phyloP scores from a whole-genome alignment of 1,139 yeast genomes.

The Yamadazyma blattariae region DNA sequence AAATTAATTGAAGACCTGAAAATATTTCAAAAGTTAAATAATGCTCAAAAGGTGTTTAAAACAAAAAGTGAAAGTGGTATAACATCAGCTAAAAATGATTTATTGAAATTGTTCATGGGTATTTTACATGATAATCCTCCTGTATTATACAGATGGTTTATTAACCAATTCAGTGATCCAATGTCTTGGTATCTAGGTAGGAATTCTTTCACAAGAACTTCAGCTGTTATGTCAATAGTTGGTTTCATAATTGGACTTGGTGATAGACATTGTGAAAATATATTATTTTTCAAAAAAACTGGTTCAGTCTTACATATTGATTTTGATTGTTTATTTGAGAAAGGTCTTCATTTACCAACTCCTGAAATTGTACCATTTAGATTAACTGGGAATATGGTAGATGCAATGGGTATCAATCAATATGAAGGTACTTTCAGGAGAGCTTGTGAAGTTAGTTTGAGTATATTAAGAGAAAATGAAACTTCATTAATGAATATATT shows the following conservation, averaged over 20 bases:
- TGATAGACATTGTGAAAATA: constrained; percentile 93
- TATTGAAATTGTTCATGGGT: constrained; percentile 28
- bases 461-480: constrained; percentile 73
- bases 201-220: constrained; percentile 68
- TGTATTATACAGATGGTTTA: constrained; percentile 81
- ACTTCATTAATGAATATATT: constrained; percentile 87
- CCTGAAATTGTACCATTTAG: constrained; percentile 97
- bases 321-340: constrained; percentile 93
- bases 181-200: constrained; percentile 82
- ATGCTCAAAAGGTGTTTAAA: constrained; percentile 38
- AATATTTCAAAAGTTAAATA: constrained; percentile 32
- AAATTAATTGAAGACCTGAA: constrained; percentile 28
- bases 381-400: constrained; percentile 81
- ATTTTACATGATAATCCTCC: constrained; percentile 57
- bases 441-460: constrained; percentile 81
- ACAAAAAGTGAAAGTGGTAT: constrained; percentile 13
- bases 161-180: constrained; percentile 88
- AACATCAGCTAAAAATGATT: constrained; percentile 12
- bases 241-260: constrained; percentile 91
- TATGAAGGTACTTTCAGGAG: constrained; percentile 88
- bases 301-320: constrained; percentile 93
- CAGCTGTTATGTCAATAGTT: constrained; percentile 97
- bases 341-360: constrained; percentile 63
- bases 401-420: constrained; percentile 88
- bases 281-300: constrained; percentile 65